phyloP scores from a whole-genome alignment of 441 rosid species.

The Metrosideros polymorpha region DNA sequence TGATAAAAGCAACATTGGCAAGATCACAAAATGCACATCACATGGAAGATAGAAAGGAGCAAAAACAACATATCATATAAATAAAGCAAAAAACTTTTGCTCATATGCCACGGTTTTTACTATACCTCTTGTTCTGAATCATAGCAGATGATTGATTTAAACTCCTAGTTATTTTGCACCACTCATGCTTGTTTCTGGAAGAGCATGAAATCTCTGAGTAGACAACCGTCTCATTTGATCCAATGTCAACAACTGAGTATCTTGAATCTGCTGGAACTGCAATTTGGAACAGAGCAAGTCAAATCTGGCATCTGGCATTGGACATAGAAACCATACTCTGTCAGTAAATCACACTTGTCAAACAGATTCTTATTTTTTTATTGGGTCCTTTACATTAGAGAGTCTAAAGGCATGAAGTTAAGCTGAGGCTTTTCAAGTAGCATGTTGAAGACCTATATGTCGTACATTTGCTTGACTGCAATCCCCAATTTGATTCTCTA shows the following conservation, averaged over 20 bases:
- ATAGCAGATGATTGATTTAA: conserved; percentile 44
- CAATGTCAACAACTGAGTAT: conserved; percentile 56
- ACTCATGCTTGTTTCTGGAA: conserved; percentile 43
- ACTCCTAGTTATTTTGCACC: conserved; percentile 77
- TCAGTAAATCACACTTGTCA: not conserved
- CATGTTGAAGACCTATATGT: not conserved
- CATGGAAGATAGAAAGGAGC: not conserved
- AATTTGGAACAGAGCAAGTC: conserved; percentile 4
- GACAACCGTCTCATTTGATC: conserved; percentile 42
- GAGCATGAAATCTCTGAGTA: conserved; percentile 46
- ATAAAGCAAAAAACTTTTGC: not conserved
- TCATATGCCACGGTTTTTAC: not conserved
- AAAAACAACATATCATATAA: not conserved
- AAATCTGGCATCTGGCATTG: not conserved
- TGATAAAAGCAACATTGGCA: not conserved
- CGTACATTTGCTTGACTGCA: not conserved
- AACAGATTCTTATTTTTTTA: not conserved
- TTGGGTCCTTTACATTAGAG: not conserved
- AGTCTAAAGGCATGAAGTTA: not conserved
- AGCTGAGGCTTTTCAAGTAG: not conserved
- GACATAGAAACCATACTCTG: not conserved
- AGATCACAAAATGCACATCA: not conserved
- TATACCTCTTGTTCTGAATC: conserved; percentile 64
- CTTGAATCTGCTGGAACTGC: conserved; percentile 65
- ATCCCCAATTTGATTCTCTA: not conserved